A percentile compares a stretch with the other conserved stretches of the same genome.
Evolutionary conservation across 129 eudicot genomes (phyloP).

Genomic region (Artemisia tridentata): DNA sequence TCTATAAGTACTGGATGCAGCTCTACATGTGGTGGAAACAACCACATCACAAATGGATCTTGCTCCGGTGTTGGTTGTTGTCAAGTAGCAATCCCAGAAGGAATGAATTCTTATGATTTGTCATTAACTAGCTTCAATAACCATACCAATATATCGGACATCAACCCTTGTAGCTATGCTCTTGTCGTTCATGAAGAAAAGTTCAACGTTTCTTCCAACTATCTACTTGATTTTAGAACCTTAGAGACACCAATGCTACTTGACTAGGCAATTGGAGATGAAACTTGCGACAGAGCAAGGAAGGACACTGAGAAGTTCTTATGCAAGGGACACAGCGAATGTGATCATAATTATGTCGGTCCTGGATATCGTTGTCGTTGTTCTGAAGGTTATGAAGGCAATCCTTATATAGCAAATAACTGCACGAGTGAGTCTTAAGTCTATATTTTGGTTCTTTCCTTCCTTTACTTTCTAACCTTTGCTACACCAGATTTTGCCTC

Average conservation of each 20-base stretch:
- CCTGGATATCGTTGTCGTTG: slow-evolving; percentile 45
- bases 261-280: slow-evolving; percentile 41
- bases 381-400: slow-evolving; percentile 38
- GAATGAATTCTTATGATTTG: not conserved
- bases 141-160: slow-evolving; percentile 5
- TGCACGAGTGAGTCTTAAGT: slow-evolving; percentile 31
- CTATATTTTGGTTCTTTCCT: not conserved
- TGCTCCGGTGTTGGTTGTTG: slow-evolving; percentile 42
- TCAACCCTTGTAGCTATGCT: slow-evolving; percentile 39
- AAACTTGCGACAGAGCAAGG: slow-evolving; percentile 3
- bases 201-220: slow-evolving; percentile 13
- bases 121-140: slow-evolving; percentile 1
- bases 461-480: not conserved
- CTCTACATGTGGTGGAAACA: slow-evolving; percentile 8
- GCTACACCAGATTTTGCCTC: no score
- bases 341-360: slow-evolving; percentile 18
- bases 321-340: slow-evolving; percentile 31
- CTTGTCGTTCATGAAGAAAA: slow-evolving; percentile 16
- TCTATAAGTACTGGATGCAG: slow-evolving; percentile 8
- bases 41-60: slow-evolving; percentile 10
- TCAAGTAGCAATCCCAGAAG: slow-evolving; percentile 25
- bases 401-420: slow-evolving; percentile 32
- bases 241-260: slow-evolving; percentile 23
- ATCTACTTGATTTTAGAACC: not conserved
- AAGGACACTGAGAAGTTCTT: not conserved